These are phyloP conservation scores for Dissoconium aciculare DNA, from an alignment of 2,329 filamentous ascomycete genomes.

Conservation along the genomic window DNA sequence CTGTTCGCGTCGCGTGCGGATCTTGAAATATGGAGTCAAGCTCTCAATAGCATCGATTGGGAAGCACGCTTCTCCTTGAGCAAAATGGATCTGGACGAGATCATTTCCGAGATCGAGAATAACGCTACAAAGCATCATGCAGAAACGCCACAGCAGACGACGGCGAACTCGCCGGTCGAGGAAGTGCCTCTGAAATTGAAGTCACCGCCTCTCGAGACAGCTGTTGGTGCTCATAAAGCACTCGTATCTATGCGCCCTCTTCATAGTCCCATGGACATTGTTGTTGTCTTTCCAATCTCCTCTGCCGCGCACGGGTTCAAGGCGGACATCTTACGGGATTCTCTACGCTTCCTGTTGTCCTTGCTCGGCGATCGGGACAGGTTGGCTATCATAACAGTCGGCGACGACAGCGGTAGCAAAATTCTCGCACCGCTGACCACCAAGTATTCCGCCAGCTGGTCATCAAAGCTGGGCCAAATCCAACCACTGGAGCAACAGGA, in stretches of 20 bases:
- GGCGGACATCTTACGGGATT: slow-evolving; percentile 83
- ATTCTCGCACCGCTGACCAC: slow-evolving; percentile 97
- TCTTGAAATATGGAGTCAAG: slow-evolving; percentile 79
- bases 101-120: slow-evolving; percentile 59
- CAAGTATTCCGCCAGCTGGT: slow-evolving; percentile 86
- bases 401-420: slow-evolving; percentile 81
- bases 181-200: no score
- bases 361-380: slow-evolving; percentile 84
- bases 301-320: slow-evolving; percentile 99
- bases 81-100: not conserved
- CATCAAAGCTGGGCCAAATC: slow-evolving; percentile 70
- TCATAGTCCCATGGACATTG: slow-evolving; percentile 86
- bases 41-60: slow-evolving; percentile 65
- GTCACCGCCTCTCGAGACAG: slow-evolving; percentile 1
- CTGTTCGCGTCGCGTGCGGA: slow-evolving; percentile 73
- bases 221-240: slow-evolving; percentile 5
- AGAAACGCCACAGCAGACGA: slow-evolving; percentile 65
- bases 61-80: slow-evolving; percentile 42
- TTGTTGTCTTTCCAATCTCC: slow-evolving; percentile 91
- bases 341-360: slow-evolving; percentile 79
- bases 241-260: slow-evolving; percentile 32
- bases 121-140: slow-evolving; percentile 55
- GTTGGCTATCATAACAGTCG: slow-evolving; percentile 95
- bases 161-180: no score
- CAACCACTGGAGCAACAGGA: slow-evolving; percentile 93